Base-by-base conservation (phyloP, 1,284 basidiomycete genomes). In the Leccinum glutinopallens region DNA sequence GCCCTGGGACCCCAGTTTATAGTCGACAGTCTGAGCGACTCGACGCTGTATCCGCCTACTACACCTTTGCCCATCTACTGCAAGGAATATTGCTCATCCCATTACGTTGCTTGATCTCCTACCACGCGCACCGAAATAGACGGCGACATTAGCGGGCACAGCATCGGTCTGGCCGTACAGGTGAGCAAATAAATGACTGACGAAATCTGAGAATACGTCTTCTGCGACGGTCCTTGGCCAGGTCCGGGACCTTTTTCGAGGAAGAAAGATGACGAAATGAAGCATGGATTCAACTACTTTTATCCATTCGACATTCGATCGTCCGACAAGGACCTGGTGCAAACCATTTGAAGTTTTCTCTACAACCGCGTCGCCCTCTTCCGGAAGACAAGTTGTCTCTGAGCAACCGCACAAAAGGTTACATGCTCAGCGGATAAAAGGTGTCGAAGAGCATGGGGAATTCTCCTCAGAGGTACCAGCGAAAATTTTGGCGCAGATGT, bases 221-320 rank as follows among this genome's bases (percentile, higher is more conserved):
- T 97, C 75, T 85, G 87, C 73, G 81, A 89, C 66, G 92, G 89
- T 7, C 81, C 89, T 4, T 94, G 88, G 85, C 96, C 96, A 1
- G 76, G 82, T 10, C 77, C 86, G 53, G 81, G 87, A 0, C 82
- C 89, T 6, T 76, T 98, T 46, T 79, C 89, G 3, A 84, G 84
- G 72, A 92, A 93, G 73, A 93, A 92, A 72, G 92, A 89, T 39
- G 91, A 96, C 73, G 80, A 84, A 43, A 85, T 99, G 78, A 94
- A 93, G 75, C 91, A 93, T 78, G 92, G 96, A 77, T 99, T 93
- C 85, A 83, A 91, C 62, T 99, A 98, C 84, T 99, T 98, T 82
- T 99, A 99, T 80, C 97, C 97, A 60, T 91, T 98, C 83, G 95
- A 99, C 80, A 87, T 99, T 70, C 94, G 97, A 63, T 98, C 97